These are phyloP conservation scores for Cadophora gregata DNA, from an alignment of 2,329 filamentous ascomycete genomes.

Conservation along the genomic window DNA sequence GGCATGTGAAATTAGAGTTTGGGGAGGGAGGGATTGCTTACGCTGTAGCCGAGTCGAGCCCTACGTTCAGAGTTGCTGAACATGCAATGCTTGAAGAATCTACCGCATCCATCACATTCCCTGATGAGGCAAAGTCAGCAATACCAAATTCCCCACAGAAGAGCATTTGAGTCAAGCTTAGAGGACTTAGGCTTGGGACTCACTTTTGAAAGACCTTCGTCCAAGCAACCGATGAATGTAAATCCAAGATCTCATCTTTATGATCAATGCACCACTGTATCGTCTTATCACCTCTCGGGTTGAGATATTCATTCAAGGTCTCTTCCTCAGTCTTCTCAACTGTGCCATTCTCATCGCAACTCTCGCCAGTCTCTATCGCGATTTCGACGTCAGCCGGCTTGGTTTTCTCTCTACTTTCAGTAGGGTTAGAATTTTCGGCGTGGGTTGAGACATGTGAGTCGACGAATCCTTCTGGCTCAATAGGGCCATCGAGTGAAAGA, in stretches of 20 bases:
- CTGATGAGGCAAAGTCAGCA: too few species aligned
- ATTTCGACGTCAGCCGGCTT: neutral
- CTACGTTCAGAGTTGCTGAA: conserved; percentile 15
- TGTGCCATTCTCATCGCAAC: neutral
- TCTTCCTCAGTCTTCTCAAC: neutral
- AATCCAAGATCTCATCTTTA: neutral
- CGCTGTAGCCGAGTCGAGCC: neutral
- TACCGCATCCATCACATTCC: conserved; percentile 5
- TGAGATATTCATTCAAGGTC: neutral
- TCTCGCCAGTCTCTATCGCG: neutral
- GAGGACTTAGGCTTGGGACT: too few species aligned
- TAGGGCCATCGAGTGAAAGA: neutral
- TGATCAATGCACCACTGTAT: neutral
- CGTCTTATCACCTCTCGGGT: neutral
- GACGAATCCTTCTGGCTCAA: neutral
- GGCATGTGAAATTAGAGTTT: too few species aligned
- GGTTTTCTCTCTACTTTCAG: neutral
- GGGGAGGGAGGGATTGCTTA: neutral
- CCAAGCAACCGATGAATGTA: neutral
- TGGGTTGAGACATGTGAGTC: neutral
- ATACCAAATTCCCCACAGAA: too few species aligned
- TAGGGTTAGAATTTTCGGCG: neutral
- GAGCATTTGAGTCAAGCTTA: too few species aligned
- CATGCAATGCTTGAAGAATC: conserved; percentile 23
- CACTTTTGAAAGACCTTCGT: neutral